Evolutionary conservation across 768 basidiomycete species (phyloP).

Genomic region (Lanmaoa rubissima): DNA sequence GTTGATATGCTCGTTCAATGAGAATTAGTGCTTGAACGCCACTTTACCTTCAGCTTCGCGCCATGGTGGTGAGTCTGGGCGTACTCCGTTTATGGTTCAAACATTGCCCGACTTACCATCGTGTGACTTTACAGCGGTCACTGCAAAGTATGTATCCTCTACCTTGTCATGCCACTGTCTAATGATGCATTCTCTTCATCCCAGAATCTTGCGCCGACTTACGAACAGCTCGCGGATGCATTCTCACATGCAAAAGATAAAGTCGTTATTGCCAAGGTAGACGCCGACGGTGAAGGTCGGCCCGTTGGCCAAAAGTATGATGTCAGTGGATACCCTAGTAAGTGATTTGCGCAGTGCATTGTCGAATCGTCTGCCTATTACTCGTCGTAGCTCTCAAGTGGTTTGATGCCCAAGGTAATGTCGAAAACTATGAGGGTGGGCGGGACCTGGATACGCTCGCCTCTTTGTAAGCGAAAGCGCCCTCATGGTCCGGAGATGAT

Average conservation of each 20-base stretch:
- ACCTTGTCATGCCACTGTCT: background rate
- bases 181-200: background rate
- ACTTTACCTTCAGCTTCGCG: slow-evolving; percentile 56
- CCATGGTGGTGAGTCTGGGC: slow-evolving; percentile 74
- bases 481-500: background rate
- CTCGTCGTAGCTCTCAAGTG: slow-evolving; percentile 74
- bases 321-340: slow-evolving; percentile 85
- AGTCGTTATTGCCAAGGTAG: slow-evolving; percentile 87
- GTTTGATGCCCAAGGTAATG: slow-evolving; percentile 72
- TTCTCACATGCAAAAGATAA: slow-evolving; percentile 76
- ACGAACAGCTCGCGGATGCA: slow-evolving; percentile 89
- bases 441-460: slow-evolving; percentile 79
- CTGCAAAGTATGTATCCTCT: slow-evolving; percentile 64
- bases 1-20: slow-evolving; percentile 31
- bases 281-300: slow-evolving; percentile 86
- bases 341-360: slow-evolving; percentile 26
- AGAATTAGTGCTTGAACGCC: background rate
- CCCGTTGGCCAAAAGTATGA: slow-evolving; percentile 74
- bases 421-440: slow-evolving; percentile 69
- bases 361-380: slow-evolving; percentile 1
- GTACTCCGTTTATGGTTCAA: background rate
- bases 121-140: slow-evolving; percentile 55
- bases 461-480: slow-evolving; percentile 55
- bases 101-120: background rate
- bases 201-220: slow-evolving; percentile 83